A percentile compares a stretch with the other conserved stretches of the same genome.
Conservation (phyloP, 2,329 filamentous ascomycete species). For the Sarocladiaceae sp. region DNA sequence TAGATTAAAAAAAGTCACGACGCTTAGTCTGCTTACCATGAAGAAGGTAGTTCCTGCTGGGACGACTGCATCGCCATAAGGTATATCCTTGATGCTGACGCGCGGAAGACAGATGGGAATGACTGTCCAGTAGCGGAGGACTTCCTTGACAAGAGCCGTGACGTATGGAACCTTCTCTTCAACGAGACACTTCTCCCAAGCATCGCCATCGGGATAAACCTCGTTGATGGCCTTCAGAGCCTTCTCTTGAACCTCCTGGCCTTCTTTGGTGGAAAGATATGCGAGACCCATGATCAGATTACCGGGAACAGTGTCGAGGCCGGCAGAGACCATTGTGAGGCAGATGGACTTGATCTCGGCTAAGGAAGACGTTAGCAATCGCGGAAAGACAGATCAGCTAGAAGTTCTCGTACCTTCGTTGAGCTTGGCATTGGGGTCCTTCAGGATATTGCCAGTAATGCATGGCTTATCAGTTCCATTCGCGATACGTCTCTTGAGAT, state of each 20-base stretch:
- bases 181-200: slow-evolving; percentile 68
- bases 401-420: slow-evolving; percentile 33
- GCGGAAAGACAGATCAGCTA: neutral
- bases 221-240: slow-evolving; percentile 67
- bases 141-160: slow-evolving; percentile 74
- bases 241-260: slow-evolving; percentile 65
- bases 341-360: slow-evolving; percentile 78
- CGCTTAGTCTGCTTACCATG: slow-evolving; percentile 46
- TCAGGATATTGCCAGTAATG: slow-evolving; percentile 51
- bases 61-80: slow-evolving; percentile 62
- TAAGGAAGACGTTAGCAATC: slow-evolving; percentile 22
- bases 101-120: slow-evolving; percentile 75
- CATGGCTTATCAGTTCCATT: slow-evolving; percentile 36
- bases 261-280: slow-evolving; percentile 63
- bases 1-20: neutral
- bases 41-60: slow-evolving; percentile 77
- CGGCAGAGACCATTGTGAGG: slow-evolving; percentile 76
- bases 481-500: slow-evolving; percentile 37
- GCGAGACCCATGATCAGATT: slow-evolving; percentile 78
- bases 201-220: slow-evolving; percentile 67
- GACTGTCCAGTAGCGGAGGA: slow-evolving; percentile 73
- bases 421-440: slow-evolving; percentile 37
- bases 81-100: slow-evolving; percentile 67
- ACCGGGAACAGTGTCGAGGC: slow-evolving; percentile 75
- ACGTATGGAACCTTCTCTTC: slow-evolving; percentile 77